phyloP scores from a whole-genome alignment of 192 early-diverging fungal genomes.

The Gamsiella multidivaricata region DNA sequence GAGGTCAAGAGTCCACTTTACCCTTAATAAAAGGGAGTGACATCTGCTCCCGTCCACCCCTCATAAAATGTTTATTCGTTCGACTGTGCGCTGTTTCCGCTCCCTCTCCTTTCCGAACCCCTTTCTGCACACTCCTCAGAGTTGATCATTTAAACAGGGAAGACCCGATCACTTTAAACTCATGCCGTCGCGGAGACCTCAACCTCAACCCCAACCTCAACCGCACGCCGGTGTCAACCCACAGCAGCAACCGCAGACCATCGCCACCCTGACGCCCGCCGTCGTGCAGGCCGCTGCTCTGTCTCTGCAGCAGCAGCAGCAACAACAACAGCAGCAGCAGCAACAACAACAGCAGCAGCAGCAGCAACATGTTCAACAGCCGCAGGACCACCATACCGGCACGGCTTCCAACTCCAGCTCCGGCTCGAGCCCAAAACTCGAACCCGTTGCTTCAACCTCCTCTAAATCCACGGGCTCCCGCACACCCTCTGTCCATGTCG shows the following conservation, averaged over 20 bases:
- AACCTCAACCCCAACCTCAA: conserved; percentile 4
- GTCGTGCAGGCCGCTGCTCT: neutral
- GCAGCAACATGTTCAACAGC: conserved; percentile 10
- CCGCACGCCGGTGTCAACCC: neutral
- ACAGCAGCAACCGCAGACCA: neutral
- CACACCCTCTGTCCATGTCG: neutral
- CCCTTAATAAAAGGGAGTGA: neutral
- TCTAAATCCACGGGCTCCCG: too few relatives aligned
- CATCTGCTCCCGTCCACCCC: too few relatives aligned
- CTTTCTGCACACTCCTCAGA: neutral
- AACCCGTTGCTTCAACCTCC: too few relatives aligned
- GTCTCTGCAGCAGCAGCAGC: conserved; percentile 13
- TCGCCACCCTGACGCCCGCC: neutral
- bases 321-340: conserved; percentile 13
- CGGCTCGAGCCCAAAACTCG: too few relatives aligned
- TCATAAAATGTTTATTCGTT: too few relatives aligned
- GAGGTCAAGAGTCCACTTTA: neutral
- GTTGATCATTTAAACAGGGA: conserved; percentile 14
- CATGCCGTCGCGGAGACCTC: conserved; percentile 4
- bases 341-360: conserved; percentile 19
- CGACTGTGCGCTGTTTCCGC: conserved; percentile 1
- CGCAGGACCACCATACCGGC: neutral
- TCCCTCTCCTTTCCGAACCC: neutral
- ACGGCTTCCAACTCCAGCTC: neutral
- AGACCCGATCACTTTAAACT: neutral